Base-by-base conservation (phyloP, 225 moss, liverwort and hornwort genomes). In the Antitrichia curtipendula region DNA sequence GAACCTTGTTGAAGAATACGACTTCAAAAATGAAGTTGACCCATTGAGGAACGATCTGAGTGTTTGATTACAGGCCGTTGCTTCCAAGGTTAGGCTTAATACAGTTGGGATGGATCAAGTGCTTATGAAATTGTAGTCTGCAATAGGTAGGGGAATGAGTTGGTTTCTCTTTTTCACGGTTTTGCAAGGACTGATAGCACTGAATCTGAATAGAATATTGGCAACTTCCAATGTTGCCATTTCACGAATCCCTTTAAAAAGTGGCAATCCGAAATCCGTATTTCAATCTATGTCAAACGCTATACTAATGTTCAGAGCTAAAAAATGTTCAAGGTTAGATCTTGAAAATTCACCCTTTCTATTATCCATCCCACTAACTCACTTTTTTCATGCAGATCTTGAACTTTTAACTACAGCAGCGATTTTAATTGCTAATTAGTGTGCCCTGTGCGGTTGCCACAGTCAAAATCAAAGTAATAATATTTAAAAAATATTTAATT, bases 1-100 rank as follows among this genome's bases (percentile, higher is more conserved):
- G 86, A 91, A 94, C 73, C 92, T 98, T 18, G 94, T 97, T 70
- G 82, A 95, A 89, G 97, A 98, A 58, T 94, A 92, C 68, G 90
- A 97, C 82, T 96, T 98, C 65, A 89, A 61, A 76, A 59, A 85
- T n/a, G 87, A 91, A 80, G 89, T 62, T 54, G 91, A 87, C 38
- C 81, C 87, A 69, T 47, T 89, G 85, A 75, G 34, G 5, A 80
- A 82, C 52, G 92, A 87, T 74, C 41, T 87, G 52, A 85, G 74
- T 64, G 38, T 88, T 89, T 92, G 89, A 92, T 32, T 72, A 17
- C 86, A 83, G 31, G 63, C 18, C 57, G 34, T 53, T 12, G n/a
- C 86, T 83, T 88, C 50, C 62, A 85, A 84, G 56, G 18, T 75
- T 49, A 53, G 73, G 64, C 73, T 45, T 6, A 69, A 66, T 59